Evolutionary conservation across 1,284 basidiomycete species (phyloP), one percentile per base, ranked within the genome.

Genomic region (Malassezia arunalokei): DNA sequence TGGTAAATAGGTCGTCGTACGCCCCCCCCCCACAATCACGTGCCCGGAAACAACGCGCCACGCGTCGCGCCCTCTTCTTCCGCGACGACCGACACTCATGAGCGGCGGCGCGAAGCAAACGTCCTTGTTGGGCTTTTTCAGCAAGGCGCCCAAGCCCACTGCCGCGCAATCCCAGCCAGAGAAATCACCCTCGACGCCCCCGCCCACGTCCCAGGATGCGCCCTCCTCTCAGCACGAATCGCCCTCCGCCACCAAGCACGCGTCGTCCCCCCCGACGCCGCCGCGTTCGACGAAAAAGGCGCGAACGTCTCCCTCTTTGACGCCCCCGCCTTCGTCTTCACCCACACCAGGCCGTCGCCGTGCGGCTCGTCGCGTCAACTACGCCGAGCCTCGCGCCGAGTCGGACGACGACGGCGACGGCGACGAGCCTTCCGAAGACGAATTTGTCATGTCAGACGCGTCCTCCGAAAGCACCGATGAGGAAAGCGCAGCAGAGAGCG

Each of bases 1-100:
- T 70, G 67, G 65, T 67, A 57, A 35, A 15, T 35, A 24, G 20
- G 20, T 24, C 20, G 20, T 24, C 20, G 33, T 15, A 35, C 15
- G 33, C 33, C 11, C 33, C 33, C 33, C 11, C 33, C 33, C 33
- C 11, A 11, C 33, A 12, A 15, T 35, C 33, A 15, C 33, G 33
- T 15, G 33, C 33, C 2, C 33, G 33, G 5, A 11, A 2, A 11
- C 11, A 11, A 15, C 33, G 33, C 15, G 11, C 11, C 20, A n/a
- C 9, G 33, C 33, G 33, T 35, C 33, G 15, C 33, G 33, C 33
- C 40, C 38, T 11, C 40, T 41, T 30, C 14, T 14, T 2, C 3
- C 31, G 39, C 47, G 47, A 24, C 20, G 20, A 27, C 38, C 20
- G 11, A 5, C 37, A 28, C 12, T 29, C 47, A 50, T 50, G 53